These are phyloP conservation scores for Gelatoporia subvermispora DNA, from an alignment of 768 basidiomycete species.

Conservation along the genomic window DNA sequence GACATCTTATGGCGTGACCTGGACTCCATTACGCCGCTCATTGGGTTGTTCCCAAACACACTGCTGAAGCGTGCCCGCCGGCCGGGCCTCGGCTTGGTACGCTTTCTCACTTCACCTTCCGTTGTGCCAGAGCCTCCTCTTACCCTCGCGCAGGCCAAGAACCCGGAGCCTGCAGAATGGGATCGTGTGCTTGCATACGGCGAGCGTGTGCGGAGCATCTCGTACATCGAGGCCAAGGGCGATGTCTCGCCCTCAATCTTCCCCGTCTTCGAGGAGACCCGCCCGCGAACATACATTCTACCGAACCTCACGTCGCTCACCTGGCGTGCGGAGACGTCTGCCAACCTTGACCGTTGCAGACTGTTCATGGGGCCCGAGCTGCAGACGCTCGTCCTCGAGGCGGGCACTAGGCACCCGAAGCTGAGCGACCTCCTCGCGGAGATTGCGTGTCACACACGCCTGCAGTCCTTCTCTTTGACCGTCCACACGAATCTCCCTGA, in stretches of 20 bases:
- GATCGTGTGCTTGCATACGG: slow-evolving; percentile 58
- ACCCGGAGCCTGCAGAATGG: slow-evolving; percentile 70
- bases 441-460: slow-evolving; percentile 56
- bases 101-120: slow-evolving; percentile 24
- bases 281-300: slow-evolving; percentile 59
- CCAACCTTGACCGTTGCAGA: slow-evolving; percentile 57
- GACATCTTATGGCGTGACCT: slow-evolving; percentile 73
- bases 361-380: slow-evolving; percentile 66
- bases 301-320: slow-evolving; percentile 64
- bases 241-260: slow-evolving; percentile 64
- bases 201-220: slow-evolving; percentile 60
- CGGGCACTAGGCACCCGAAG: slow-evolving; percentile 52
- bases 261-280: slow-evolving; percentile 57
- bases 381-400: slow-evolving; percentile 56
- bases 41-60: slow-evolving; percentile 65
- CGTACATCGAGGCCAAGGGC: slow-evolving; percentile 64
- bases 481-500: slow-evolving; percentile 69
- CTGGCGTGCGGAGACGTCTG: slow-evolving; percentile 67
- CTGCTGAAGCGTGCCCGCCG: slow-evolving; percentile 65
- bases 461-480: slow-evolving; percentile 65
- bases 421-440: slow-evolving; percentile 60
- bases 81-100: slow-evolving; percentile 73
- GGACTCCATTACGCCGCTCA: slow-evolving; percentile 67
- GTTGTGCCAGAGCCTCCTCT: slow-evolving; percentile 4
- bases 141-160: slow-evolving; percentile 39